These are phyloP conservation scores for Hansfordia pulvinata DNA, from an alignment of 2,329 filamentous ascomycete species.

Conservation along the genomic window DNA sequence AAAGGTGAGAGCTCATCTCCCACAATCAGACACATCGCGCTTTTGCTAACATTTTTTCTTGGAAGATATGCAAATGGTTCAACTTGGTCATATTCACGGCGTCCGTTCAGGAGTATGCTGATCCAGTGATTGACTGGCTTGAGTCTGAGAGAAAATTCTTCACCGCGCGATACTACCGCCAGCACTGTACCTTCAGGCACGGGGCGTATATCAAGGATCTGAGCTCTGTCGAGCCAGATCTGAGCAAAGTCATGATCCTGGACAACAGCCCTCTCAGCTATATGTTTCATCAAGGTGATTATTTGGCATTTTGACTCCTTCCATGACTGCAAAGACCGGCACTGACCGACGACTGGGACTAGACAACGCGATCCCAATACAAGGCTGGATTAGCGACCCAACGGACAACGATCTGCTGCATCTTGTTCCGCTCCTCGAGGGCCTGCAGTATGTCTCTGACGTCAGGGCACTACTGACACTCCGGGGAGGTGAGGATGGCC, in stretches of 20 bases:
- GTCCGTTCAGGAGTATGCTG: slow-evolving; percentile 95
- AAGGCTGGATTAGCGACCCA: slow-evolving; percentile 98
- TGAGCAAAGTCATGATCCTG: slow-evolving; percentile 97
- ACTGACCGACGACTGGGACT: slow-evolving; percentile 8
- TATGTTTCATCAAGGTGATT: slow-evolving; percentile 90
- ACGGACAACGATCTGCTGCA: slow-evolving; percentile 93
- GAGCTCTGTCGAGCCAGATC: slow-evolving; percentile 86
- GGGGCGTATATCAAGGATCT: slow-evolving; percentile 98
- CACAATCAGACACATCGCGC: neutral
- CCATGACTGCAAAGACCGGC: slow-evolving; percentile 1
- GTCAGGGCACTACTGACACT: slow-evolving; percentile 82
- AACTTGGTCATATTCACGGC: slow-evolving; percentile 95
- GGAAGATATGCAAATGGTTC: slow-evolving; percentile 87
- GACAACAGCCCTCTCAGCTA: slow-evolving; percentile 98
- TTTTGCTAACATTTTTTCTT: neutral
- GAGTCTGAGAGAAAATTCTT: slow-evolving; percentile 97
- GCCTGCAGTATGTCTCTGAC: slow-evolving; percentile 91
- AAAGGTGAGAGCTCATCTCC: slow-evolving; percentile 38
- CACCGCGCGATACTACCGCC: slow-evolving; percentile 81
- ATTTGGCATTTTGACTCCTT: slow-evolving; percentile 2
- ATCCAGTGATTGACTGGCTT: slow-evolving; percentile 97
- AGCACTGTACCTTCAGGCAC: slow-evolving; percentile 92
- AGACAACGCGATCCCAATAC: slow-evolving; percentile 99
- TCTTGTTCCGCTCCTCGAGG: slow-evolving; percentile 83
- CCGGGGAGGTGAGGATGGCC: slow-evolving; percentile 69